Conservation (phyloP, 163 green algal species). For the Coccomyxa subellipsoidea region DNA sequence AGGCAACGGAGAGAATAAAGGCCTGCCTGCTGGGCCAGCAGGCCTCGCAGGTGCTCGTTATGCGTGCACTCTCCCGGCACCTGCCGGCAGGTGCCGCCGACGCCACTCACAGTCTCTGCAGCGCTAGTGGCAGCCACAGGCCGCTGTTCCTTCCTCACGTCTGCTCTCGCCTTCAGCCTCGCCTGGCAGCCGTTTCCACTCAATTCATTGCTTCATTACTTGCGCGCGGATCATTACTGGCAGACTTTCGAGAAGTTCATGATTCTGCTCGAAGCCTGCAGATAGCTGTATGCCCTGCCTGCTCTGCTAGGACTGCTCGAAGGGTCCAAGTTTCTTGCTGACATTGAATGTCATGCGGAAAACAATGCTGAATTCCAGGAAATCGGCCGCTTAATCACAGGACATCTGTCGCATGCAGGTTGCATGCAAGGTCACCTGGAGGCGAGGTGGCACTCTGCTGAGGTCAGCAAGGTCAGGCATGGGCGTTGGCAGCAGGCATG, state of each 20-base stretch:
- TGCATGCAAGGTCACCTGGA: not conserved
- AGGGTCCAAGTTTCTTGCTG: too few relatives aligned
- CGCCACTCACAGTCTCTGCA: not conserved
- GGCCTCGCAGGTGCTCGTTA: not conserved
- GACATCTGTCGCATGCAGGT: too few relatives aligned
- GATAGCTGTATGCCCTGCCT: too few relatives aligned
- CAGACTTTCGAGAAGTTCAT: too few relatives aligned
- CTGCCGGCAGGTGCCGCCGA: not conserved
- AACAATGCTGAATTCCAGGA: too few relatives aligned
- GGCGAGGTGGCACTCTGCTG: not conserved
- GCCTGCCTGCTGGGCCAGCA: not conserved
- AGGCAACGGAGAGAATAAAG: too few relatives aligned
- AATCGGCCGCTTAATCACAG: too few relatives aligned
- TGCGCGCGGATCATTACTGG: too few relatives aligned
- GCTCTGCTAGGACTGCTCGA: too few relatives aligned
- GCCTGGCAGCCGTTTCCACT: not conserved
- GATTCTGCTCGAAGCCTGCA: too few relatives aligned
- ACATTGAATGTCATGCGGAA: too few relatives aligned
- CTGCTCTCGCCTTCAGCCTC: not conserved
- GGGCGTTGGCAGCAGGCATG: not conserved
- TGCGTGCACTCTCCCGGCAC: not conserved
- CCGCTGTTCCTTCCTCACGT: not conserved
- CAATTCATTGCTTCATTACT: too few relatives aligned
- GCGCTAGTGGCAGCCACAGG: not conserved
- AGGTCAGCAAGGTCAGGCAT: not conserved